These are phyloP conservation scores for Rossbeevera mucosa DNA, from an alignment of 768 basidiomycete species.

Conservation along the genomic window DNA sequence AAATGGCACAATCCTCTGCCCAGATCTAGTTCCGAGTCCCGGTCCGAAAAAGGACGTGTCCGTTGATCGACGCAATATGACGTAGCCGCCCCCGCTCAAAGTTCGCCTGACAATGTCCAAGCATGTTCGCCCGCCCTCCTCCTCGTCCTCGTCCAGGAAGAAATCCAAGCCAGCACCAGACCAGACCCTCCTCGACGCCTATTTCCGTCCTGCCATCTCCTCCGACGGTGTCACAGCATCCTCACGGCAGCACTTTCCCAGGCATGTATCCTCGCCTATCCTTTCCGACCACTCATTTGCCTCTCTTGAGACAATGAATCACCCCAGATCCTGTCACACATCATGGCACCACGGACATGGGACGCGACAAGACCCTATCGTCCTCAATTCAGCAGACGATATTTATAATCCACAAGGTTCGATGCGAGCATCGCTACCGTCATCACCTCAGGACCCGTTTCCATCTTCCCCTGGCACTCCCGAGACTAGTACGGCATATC, in stretches of 20 bases:
- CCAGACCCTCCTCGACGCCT: constrained; percentile 23
- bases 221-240: constrained; percentile 5
- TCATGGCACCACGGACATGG: constrained; percentile 24
- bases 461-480: constrained; percentile 6
- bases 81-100: constrained; percentile 19
- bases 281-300: constrained; percentile 16
- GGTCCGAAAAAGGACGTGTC: constrained; percentile 19
- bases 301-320: constrained; percentile 6
- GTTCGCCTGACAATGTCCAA: constrained; percentile 20
- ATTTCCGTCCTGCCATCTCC: constrained; percentile 21
- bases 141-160: constrained; percentile 16
- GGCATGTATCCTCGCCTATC: constrained; percentile 6
- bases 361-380: constrained; percentile 22
- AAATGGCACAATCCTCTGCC: neutral
- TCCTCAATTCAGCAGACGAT: constrained; percentile 21
- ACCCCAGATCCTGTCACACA: neutral
- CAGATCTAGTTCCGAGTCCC: neutral
- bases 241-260: constrained; percentile 16
- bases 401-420: constrained; percentile 6
- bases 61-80: constrained; percentile 26
- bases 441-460: constrained; percentile 15
- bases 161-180: constrained; percentile 14
- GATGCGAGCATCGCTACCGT: neutral
- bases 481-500: constrained; percentile 7
- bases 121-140: constrained; percentile 5